phyloP scores from a whole-genome alignment of 2,329 filamentous ascomycete genomes.

The Phaeomoniella chlamydospora region DNA sequence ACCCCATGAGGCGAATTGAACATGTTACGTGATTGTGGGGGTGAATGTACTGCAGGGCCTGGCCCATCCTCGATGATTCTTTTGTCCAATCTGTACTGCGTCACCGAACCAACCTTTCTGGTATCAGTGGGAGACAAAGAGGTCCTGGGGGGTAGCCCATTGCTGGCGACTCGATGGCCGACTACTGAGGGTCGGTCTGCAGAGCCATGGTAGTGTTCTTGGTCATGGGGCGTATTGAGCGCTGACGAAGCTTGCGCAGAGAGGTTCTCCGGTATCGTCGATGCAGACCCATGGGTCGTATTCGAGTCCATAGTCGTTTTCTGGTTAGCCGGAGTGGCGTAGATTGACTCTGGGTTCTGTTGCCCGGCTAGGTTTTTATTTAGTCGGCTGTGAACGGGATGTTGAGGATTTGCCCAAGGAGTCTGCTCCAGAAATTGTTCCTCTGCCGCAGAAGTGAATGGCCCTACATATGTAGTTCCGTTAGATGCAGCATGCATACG shows the following conservation, averaged over 20 bases:
- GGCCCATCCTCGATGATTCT: not conserved
- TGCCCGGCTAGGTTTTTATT: constrained; percentile 18
- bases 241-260: constrained; percentile 26
- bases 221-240: constrained; percentile 26
- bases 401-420: constrained; percentile 83
- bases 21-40: constrained; percentile 11
- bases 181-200: constrained; percentile 19
- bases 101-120: not conserved
- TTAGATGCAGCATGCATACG: not conserved
- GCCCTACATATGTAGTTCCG: not conserved
- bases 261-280: constrained; percentile 28
- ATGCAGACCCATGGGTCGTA: constrained; percentile 28
- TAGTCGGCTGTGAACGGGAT: constrained; percentile 46
- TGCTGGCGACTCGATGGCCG: constrained; percentile 24
- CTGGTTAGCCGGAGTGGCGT: constrained; percentile 27
- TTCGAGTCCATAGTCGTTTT: constrained; percentile 26
- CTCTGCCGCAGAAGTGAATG: constrained; percentile 43
- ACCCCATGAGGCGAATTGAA: constrained; percentile 13
- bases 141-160: constrained; percentile 13
- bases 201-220: constrained; percentile 19
- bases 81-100: not conserved
- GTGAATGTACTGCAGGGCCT: constrained; percentile 1
- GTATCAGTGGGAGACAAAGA: not conserved
- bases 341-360: constrained; percentile 17
- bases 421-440: constrained; percentile 83